phyloP scores from a whole-genome alignment of 352 stramenopile genomes.

The Pythium coloratum region DNA sequence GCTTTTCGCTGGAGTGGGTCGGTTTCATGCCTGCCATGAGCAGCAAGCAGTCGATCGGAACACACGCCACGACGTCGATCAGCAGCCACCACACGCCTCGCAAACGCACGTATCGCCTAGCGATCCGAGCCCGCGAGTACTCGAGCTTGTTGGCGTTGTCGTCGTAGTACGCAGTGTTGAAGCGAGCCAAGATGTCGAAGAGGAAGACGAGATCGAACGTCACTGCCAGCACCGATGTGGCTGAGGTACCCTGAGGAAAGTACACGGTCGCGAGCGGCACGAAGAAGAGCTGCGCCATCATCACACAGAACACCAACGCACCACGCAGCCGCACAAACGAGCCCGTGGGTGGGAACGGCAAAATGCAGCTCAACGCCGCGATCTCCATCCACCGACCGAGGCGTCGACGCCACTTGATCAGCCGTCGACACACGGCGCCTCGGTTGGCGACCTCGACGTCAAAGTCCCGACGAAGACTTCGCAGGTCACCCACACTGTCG shows the following conservation, averaged over 20 bases:
- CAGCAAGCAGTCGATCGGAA: slow-evolving; percentile 12
- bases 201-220: slow-evolving; percentile 15
- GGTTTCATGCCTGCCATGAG: neutral
- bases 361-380: neutral
- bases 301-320: neutral
- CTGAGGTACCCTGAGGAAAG: neutral
- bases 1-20: neutral
- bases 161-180: slow-evolving; percentile 24
- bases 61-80: slow-evolving; percentile 7
- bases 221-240: neutral
- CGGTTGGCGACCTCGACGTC: neutral
- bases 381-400: neutral
- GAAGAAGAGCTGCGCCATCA: slow-evolving; percentile 20
- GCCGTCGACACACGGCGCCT: neutral
- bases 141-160: slow-evolving; percentile 19
- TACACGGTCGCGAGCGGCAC: slow-evolving; percentile 21
- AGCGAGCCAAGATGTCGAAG: slow-evolving; percentile 14
- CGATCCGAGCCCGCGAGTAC: slow-evolving; percentile 7
- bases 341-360: slow-evolving; percentile 17
- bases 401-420: neutral
- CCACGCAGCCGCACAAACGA: slow-evolving; percentile 1
- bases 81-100: slow-evolving; percentile 11
- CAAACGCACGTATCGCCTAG: neutral
- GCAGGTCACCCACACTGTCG: slow-evolving; percentile 12
- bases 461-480: neutral